phyloP scores from a whole-genome alignment of 2,329 filamentous ascomycete genomes.

The Colletotrichum zoysiae region DNA sequence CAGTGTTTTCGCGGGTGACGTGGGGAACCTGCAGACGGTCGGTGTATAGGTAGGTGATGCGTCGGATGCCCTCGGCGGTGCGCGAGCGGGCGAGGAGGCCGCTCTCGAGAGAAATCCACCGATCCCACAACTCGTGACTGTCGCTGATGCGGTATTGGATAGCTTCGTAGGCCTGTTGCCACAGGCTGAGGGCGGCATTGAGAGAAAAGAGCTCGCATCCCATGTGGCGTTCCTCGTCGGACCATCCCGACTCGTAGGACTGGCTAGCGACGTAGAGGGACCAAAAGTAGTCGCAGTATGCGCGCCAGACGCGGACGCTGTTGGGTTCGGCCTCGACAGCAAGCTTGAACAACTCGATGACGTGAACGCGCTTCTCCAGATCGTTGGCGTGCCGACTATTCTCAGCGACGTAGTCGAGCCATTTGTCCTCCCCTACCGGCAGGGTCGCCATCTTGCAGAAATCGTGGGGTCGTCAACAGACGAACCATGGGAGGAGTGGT shows the following conservation, averaged over 20 bases:
- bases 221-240: slow-evolving; percentile 76
- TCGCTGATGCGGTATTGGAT: slow-evolving; percentile 81
- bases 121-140: slow-evolving; percentile 84
- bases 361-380: slow-evolving; percentile 75
- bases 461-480: slow-evolving; percentile 38
- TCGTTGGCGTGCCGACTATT: slow-evolving; percentile 70
- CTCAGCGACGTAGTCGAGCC: slow-evolving; percentile 83
- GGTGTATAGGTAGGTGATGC: slow-evolving; percentile 77
- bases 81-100: slow-evolving; percentile 71
- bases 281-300: slow-evolving; percentile 84
- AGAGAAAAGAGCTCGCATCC: slow-evolving; percentile 80
- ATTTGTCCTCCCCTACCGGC: slow-evolving; percentile 81
- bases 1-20: slow-evolving; percentile 79
- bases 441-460: slow-evolving; percentile 57
- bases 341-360: slow-evolving; percentile 79
- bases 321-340: slow-evolving; percentile 79
- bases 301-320: slow-evolving; percentile 80
- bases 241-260: slow-evolving; percentile 66
- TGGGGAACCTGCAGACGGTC: slow-evolving; percentile 81
- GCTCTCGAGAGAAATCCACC: slow-evolving; percentile 79
- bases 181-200: slow-evolving; percentile 74
- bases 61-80: slow-evolving; percentile 69
- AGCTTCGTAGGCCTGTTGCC: slow-evolving; percentile 78
- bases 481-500: slow-evolving; percentile 36
- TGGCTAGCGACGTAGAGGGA: slow-evolving; percentile 76